These are phyloP conservation scores for Termitomyces sp. DNA, from an alignment of 768 basidiomycete species.

Conservation along the genomic window DNA sequence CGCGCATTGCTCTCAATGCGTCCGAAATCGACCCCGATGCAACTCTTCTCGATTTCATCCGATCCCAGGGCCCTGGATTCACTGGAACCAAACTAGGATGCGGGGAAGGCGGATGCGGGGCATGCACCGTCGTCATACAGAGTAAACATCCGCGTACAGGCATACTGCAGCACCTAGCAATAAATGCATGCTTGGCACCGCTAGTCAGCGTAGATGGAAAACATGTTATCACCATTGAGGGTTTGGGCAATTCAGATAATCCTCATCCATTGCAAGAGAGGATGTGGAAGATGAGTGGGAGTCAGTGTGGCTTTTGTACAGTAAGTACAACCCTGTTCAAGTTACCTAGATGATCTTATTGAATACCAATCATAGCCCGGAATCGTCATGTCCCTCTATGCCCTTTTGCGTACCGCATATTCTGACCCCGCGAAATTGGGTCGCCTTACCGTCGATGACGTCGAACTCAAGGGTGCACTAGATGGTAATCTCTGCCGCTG, in stretches of 20 bases:
- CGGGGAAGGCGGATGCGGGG: constrained; percentile 14
- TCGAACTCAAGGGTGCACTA: constrained; percentile 14
- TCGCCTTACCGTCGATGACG: constrained; percentile 11
- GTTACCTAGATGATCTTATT: not conserved
- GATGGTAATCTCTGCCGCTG: constrained; percentile 16
- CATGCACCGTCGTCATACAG: constrained; percentile 15
- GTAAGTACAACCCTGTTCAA: not conserved
- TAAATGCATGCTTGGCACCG: constrained; percentile 14
- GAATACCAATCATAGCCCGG: constrained; percentile 6
- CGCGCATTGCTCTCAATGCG: constrained; percentile 11
- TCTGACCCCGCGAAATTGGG: constrained; percentile 14
- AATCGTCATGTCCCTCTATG: constrained; percentile 15
- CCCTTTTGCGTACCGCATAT: constrained; percentile 13
- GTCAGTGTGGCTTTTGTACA: constrained; percentile 16
- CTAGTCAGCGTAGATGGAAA: constrained; percentile 15
- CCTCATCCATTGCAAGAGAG: constrained; percentile 15
- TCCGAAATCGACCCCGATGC: constrained; percentile 13
- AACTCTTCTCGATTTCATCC: constrained; percentile 15
- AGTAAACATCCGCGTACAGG: constrained; percentile 13
- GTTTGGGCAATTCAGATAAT: constrained; percentile 13
- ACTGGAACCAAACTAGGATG: constrained; percentile 15
- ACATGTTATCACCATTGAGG: constrained; percentile 14
- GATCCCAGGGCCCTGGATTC: constrained; percentile 15
- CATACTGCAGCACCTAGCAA: constrained; percentile 11
- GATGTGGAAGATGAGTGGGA: constrained; percentile 17